These are phyloP conservation scores for Mucor ambiguus DNA, from an alignment of 371 early-diverging fungal genomes.

Conservation along the genomic window DNA sequence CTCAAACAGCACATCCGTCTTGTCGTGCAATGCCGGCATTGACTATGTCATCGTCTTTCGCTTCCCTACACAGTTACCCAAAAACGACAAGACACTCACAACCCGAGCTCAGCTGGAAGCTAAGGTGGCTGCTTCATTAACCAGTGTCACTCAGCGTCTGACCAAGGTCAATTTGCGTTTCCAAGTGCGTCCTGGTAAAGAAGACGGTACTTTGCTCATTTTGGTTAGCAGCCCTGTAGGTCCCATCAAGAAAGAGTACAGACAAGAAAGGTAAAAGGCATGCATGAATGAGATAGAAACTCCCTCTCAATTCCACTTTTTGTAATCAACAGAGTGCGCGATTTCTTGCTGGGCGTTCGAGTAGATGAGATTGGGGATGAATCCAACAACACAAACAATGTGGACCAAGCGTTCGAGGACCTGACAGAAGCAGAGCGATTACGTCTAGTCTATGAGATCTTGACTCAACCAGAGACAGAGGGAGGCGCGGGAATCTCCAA, in stretches of 20 bases:
- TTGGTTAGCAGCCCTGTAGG: slow-evolving; percentile 40
- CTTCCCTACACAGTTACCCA: slow-evolving; percentile 26
- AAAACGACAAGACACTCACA: slow-evolving; percentile 3
- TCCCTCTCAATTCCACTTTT: neutral
- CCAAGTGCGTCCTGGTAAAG: slow-evolving; percentile 42
- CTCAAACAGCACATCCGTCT: neutral
- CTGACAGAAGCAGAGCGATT: slow-evolving; percentile 75
- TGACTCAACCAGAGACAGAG: slow-evolving; percentile 65
- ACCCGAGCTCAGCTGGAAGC: slow-evolving; percentile 27
- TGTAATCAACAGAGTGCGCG: slow-evolving; percentile 50
- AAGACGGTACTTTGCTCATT: slow-evolving; percentile 31
- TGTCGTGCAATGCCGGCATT: slow-evolving; percentile 30
- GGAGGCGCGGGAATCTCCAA: slow-evolving; percentile 75
- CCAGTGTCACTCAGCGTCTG: slow-evolving; percentile 26
- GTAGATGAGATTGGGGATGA: slow-evolving; percentile 39
- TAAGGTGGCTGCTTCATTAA: slow-evolving; percentile 20
- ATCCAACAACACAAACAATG: slow-evolving; percentile 17
- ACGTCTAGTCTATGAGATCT: slow-evolving; percentile 71
- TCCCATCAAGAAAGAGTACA: slow-evolving; percentile 34
- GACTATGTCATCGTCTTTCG: slow-evolving; percentile 55
- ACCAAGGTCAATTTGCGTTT: slow-evolving; percentile 30
- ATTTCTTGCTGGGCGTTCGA: slow-evolving; percentile 69
- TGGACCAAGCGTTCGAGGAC: slow-evolving; percentile 28
- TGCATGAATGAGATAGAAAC: neutral
- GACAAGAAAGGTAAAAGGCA: slow-evolving; percentile 23